Evolutionary conservation across 164 flowering plant genomes (phyloP), one percentile per base, ranked within the genome.

Genomic region (Berberis vulgaris): DNA sequence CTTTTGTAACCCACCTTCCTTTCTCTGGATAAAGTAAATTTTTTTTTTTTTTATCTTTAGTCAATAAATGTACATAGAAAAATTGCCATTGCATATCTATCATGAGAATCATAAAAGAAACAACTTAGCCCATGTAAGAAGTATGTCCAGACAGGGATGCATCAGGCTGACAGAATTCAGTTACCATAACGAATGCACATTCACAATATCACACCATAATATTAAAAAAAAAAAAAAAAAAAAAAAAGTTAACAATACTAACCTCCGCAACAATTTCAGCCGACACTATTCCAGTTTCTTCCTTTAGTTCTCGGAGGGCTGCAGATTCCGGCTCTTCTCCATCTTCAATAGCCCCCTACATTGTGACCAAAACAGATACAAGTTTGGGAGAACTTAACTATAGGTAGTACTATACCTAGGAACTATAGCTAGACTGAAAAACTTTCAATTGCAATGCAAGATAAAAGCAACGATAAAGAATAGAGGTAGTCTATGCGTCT

Each of bases 321-420:
- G 98, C 96, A 43, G 80, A 63, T 41, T 60, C 75, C 2, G 98
- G 98, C 38, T 90, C 97, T 68, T 93, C 98, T 49, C 86, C 89
- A 62, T 93, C 98, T 78, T 93, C 96, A 74, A 93, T 89, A 26
- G 88, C 87, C 4, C 98, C 96, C 98, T 92, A 61, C 53, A 65
- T 65, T 26, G 61, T 62, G 45, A 49, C 44, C 6, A 6, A 39
- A 7, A 42, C 26, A 46, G 9, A 40, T 2, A 8, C 54, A 50
- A 8, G 9, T 56, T 40, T n/a, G 59, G 39, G 2, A 2, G 8
- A 56, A 40, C 4, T 8, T 6, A 54, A n/a, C 26, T 26, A 26
- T 26, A 26, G 26, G 26, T 26, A 26, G 26, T 26, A 26, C 26
- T 26, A 26, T 26, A 26, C 26, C 26, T 26, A 26, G 26, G 26